Conservation (phyloP, 345 rosid species). For the Arabis alpina region DNA sequence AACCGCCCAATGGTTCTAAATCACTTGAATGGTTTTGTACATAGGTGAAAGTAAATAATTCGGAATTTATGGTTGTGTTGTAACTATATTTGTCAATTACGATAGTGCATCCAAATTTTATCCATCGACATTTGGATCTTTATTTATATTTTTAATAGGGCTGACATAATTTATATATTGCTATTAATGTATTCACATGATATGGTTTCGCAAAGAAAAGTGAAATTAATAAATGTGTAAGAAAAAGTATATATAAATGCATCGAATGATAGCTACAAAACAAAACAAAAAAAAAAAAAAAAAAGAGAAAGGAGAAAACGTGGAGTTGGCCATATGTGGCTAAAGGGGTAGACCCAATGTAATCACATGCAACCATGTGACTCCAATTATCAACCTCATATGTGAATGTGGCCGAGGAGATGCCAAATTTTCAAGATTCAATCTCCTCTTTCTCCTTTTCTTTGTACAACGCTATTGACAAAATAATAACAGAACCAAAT, state of each 20-base stretch:
- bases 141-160: background rate
- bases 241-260: slow-evolving; percentile 20
- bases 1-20: no score
- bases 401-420: slow-evolving; percentile 36
- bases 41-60: background rate
- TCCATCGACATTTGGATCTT: slow-evolving; percentile 1
- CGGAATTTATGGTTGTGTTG: background rate
- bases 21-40: background rate
- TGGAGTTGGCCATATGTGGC: slow-evolving; percentile 47
- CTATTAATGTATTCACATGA: slow-evolving; percentile 21
- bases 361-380: slow-evolving; percentile 48
- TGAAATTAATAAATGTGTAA: background rate
- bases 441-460: background rate
- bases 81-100: background rate
- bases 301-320: slow-evolving; percentile 18
- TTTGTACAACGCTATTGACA: slow-evolving; percentile 4
- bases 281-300: slow-evolving; percentile 24
- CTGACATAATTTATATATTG: background rate
- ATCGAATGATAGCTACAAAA: slow-evolving; percentile 38
- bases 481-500: background rate
- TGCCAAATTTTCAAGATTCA: slow-evolving; percentile 32
- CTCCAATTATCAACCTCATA: slow-evolving; percentile 46
- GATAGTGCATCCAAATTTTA: slow-evolving; percentile 16
- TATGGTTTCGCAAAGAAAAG: background rate
- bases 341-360: slow-evolving; percentile 44